These are phyloP conservation scores for Scheffersomyces parashehatae DNA, from an alignment of 1,139 yeast genomes.

Conservation along the genomic window DNA sequence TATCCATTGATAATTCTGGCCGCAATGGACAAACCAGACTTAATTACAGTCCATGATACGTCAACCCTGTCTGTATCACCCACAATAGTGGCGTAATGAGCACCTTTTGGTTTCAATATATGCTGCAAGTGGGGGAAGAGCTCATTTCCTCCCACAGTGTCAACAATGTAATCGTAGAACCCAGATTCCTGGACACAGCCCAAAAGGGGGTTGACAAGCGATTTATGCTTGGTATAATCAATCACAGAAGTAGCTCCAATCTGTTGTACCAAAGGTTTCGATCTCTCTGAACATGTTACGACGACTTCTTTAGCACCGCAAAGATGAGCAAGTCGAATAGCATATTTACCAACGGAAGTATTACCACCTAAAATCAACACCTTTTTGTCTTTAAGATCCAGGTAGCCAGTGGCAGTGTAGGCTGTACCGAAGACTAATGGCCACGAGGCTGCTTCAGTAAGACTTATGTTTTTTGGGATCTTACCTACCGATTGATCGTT, in stretches of 20 bases:
- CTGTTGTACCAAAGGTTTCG: slow-evolving; percentile 40
- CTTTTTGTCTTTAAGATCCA: slow-evolving; percentile 27
- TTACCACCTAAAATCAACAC: slow-evolving; percentile 73
- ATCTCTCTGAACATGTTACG: slow-evolving; percentile 36
- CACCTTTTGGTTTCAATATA: slow-evolving; percentile 31
- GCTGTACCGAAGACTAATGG: slow-evolving; percentile 64
- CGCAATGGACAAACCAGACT: slow-evolving; percentile 3
- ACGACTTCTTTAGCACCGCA: slow-evolving; percentile 49
- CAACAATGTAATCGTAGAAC: slow-evolving; percentile 40
- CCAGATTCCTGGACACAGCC: slow-evolving; percentile 26
- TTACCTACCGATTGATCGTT: slow-evolving; percentile 35
- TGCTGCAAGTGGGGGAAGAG: slow-evolving; percentile 21
- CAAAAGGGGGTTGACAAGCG: slow-evolving; percentile 27
- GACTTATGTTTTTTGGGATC: slow-evolving; percentile 49
- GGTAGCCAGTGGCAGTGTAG: slow-evolving; percentile 36
- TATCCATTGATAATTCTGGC: slow-evolving; percentile 9
- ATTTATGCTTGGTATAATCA: slow-evolving; percentile 44
- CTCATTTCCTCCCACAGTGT: slow-evolving; percentile 30
- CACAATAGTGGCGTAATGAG: slow-evolving; percentile 45
- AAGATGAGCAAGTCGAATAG: slow-evolving; percentile 56
- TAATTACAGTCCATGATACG: neutral
- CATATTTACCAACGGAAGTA: slow-evolving; percentile 65
- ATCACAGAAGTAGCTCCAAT: slow-evolving; percentile 56
- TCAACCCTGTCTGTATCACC: slow-evolving; percentile 49
- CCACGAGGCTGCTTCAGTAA: slow-evolving; percentile 60